Percentiles rank a stretch among this genome's conserved stretches.
Conservation (phyloP, 345 rosid genomes). For the Nasturtium officinale region DNA sequence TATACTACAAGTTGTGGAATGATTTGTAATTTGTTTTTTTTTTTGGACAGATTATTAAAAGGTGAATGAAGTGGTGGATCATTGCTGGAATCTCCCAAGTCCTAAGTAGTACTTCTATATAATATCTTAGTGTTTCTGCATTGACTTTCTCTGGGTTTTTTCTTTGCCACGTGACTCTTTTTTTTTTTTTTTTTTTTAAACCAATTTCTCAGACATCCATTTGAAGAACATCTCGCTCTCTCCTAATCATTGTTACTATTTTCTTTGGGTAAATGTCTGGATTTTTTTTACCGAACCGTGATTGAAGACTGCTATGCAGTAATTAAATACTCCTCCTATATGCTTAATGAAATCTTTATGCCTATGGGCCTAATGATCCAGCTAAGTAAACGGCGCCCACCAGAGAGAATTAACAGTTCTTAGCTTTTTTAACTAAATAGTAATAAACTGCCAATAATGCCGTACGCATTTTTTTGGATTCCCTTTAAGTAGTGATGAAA, state of each 20-base stretch:
- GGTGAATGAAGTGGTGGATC: constrained; percentile 3
- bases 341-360: neutral
- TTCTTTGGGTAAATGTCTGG: constrained; percentile 18
- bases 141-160: constrained; percentile 9
- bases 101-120: neutral
- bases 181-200: neutral
- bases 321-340: neutral
- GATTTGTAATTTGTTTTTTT: neutral
- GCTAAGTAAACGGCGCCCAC: constrained; percentile 36
- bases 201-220: constrained; percentile 15
- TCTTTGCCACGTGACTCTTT: constrained; percentile 32
- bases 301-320: neutral
- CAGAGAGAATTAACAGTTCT: constrained; percentile 1
- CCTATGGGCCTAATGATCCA: constrained; percentile 15
- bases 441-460: neutral
- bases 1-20: neutral
- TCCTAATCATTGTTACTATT: constrained; percentile 17
- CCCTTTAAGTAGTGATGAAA: neutral
- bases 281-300: neutral
- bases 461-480: neutral
- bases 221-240: constrained; percentile 37
- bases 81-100: constrained; percentile 3
- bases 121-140: constrained; percentile 17
- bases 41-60: neutral
- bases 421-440: neutral